Base-by-base conservation (phyloP, 768 basidiomycete species). In the Boletus tylopilopsis region DNA sequence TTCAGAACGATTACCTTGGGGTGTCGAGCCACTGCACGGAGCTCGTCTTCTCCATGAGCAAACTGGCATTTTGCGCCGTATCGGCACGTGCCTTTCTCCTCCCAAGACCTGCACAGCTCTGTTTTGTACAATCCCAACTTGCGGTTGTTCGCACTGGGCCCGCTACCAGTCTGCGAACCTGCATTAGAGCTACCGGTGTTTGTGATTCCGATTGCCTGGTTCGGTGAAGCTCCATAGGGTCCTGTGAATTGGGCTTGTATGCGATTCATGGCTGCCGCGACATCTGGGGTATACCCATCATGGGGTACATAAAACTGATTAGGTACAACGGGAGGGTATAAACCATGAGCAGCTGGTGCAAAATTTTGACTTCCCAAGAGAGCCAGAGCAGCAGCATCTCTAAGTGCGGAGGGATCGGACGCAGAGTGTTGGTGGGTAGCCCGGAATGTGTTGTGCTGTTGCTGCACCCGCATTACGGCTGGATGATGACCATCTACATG, bases 41-140 rank as follows among this genome's bases (percentile, higher is more conserved):
- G 75, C 68, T 94, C 92, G 0, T 91, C 88, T 63, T 91, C 87
- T 42, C 92, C 93, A 63, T 94, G 92, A 22, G 92, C 92, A 64
- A 94, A 94, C 66, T 94, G 92, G 63, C 92, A 94, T 69, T 94
- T 94, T 42, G 81, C 68, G 6, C 87, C 89, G 58, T 94, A 94
- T 29, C 92, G 78, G 64, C 90, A 93, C 15, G 80, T 70, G 3
- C 89, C 89, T 64, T 93, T 93, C 71, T 93, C 90, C 66, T 93
- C 90, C 90, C 91, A 93, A 64, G 91, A 94, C 54, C 87, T 75
- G 68, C 91, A 93, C 40, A 93, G 57, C 66, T 92, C 87, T 0
- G 92, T 94, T 75, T 94, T 94, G 75, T 94, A 94, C 40, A 94
- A 64, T 16, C 88, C 90, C 22, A 93, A 70, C 72, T 94, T 94